Evolutionary conservation across 176 grass and related monocot species (phyloP), one percentile per base, ranked within the genome.

Genomic region (Musa troglodytarum): DNA sequence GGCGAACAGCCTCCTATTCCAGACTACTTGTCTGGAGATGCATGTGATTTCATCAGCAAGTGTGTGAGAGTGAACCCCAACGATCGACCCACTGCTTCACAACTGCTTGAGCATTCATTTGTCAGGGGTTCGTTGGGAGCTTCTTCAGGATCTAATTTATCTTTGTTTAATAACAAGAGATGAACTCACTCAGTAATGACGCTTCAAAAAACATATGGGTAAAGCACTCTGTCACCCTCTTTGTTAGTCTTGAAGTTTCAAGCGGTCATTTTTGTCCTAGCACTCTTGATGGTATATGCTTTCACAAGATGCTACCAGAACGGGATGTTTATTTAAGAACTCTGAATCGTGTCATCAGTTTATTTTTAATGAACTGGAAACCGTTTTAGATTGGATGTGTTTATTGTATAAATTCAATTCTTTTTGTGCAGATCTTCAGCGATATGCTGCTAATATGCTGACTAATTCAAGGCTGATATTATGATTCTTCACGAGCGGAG

Each of bases 51-150:
- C 34, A 92, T 92, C 52, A 78, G 84, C 62, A 80, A 82, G 61
- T 92, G 90, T 53, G 86, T 92, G 50, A 80, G 87, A 72, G 58
- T 78, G 29, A 89, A 82, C 65, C 90, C 90, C 55, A 76, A 89
- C 19, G 90, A 85, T 20, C 88, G 90, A 55, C 90, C 90, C 15
- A 80, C 79, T 57, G 86, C 86, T 34, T 71, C 79, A 62, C 86
- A 85, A 86, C 82, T 92, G 54, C 76, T 92, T 73, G 84, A 87
- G 23, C 90, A 92, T 83, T 86, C 86, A 3, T 92, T 92, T 1
- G 90, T 92, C 49, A 89, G 75, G 77, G 82, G 65, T 70, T 86
- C 84, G 13, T 73, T 92, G 65, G 75, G 76, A 53, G 78, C 82
- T 26, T 82, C 75, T 53, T 81, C 61, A 2, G 79, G 81, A 58